A percentile compares a stretch with the other conserved stretches of the same genome.
phyloP scores from a whole-genome alignment of 768 basidiomycete genomes.

The Termitomyces sp. region DNA sequence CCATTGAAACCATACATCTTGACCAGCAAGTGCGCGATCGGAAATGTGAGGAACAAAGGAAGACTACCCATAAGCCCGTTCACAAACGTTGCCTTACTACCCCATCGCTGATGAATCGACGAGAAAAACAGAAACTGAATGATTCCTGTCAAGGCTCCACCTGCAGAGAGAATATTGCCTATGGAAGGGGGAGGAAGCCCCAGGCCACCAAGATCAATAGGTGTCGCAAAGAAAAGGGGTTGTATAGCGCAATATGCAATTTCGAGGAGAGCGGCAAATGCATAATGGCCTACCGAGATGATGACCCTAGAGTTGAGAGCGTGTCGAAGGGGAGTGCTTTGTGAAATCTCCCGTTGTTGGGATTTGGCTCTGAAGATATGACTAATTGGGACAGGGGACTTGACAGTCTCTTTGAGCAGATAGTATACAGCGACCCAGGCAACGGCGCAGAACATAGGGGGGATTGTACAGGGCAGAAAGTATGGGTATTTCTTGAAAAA shows the following conservation, averaged over 20 bases:
- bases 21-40: neutral
- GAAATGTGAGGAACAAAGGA: constrained; percentile 1
- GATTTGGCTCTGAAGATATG: neutral
- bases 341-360: neutral
- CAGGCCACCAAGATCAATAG: constrained; percentile 55
- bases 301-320: constrained; percentile 44
- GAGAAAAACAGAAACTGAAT: constrained; percentile 42
- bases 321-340: constrained; percentile 29
- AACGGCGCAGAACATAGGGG: constrained; percentile 41
- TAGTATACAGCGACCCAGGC: constrained; percentile 39
- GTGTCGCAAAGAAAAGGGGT: constrained; percentile 63
- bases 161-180: constrained; percentile 52
- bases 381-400: constrained; percentile 4
- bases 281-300: constrained; percentile 50
- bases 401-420: constrained; percentile 39
- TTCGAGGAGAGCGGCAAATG: constrained; percentile 47
- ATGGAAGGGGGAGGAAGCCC: constrained; percentile 53
- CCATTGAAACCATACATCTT: neutral
- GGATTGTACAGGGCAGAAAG: constrained; percentile 54
- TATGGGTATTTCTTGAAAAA: constrained; percentile 47
- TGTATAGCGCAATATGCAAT: constrained; percentile 53
- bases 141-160: constrained; percentile 35
- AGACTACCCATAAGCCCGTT: neutral
- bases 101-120: constrained; percentile 16
- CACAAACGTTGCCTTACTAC: neutral